Evolutionary conservation across 345 rosid genomes (phyloP), one percentile per base, ranked within the genome.

Genomic region (Anacardium occidentale): DNA sequence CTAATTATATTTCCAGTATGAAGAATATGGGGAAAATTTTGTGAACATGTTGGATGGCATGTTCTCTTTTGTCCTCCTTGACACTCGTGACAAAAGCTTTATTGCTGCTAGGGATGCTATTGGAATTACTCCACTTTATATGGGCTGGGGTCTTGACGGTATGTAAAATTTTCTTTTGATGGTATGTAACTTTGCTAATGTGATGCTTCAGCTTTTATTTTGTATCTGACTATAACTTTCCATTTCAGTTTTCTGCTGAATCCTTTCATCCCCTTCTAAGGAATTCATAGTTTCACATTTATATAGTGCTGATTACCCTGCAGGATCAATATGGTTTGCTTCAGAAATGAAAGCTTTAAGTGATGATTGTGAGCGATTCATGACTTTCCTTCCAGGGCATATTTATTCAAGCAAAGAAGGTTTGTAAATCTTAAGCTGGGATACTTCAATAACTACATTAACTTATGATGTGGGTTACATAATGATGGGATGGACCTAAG

Each of bases 81-180:
- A 91, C 72, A 85, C 92, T 9, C 86, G 83, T 61, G 87, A 87
- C 83, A 89, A 85, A 80, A 89, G 90, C 77, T 91, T 83, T 79
- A 85, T 87, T 76, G 97, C 91, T 66, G 94, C 90, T 55, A 83
- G 94, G 66, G 97, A 91, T 80, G 89, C 91, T 64, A 80, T 91
- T 76, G 94, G 97, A 67, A 79, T 89, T 74, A 83, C 87, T 34
- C 94, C 97, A 50, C 94, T 91, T 68, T 91, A 91, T 83, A 80
- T 89, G 62, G 97, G 97, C 26, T 91, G 97, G 97, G 97, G 97
- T 81, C 85, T 87, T 59, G 94, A 89, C 76, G 97, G 97, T 89
- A 78, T 32, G 89, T 48, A 58, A 58, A n/a, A n/a, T n/a, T n/a
- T n/a, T n/a, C n/a, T n/a, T n/a, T 87, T 59, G 94, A 89, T 76